These are phyloP conservation scores for Symbiodinium pilosum DNA, from an alignment of 73 alveolate genomes.

Conservation along the genomic window DNA sequence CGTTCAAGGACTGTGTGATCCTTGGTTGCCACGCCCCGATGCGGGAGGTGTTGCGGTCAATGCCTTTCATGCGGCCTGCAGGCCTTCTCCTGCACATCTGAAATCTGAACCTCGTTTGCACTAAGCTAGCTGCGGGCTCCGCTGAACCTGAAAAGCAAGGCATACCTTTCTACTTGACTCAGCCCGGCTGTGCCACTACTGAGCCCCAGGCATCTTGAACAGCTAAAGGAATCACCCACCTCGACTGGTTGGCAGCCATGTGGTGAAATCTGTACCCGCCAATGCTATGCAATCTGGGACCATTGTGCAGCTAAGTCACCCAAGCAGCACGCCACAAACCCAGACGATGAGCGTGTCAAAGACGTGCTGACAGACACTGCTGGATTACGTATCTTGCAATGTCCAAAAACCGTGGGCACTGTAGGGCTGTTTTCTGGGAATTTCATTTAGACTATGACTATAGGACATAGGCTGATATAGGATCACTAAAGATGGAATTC, in stretches of 20 bases:
- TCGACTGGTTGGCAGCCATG: background rate
- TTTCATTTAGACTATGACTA: too few relatives aligned
- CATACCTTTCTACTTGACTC: background rate
- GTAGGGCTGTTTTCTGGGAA: background rate
- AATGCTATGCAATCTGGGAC: too few relatives aligned
- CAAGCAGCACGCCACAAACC: constrained; percentile 50
- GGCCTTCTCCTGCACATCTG: too few relatives aligned
- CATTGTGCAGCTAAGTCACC: constrained; percentile 5
- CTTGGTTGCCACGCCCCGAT: background rate
- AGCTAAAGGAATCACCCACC: constrained; percentile 64
- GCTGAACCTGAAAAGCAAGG: background rate
- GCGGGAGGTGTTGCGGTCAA: background rate
- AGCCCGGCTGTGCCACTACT: background rate
- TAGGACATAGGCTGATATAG: too few relatives aligned
- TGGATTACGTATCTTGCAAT: background rate
- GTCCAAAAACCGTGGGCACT: background rate
- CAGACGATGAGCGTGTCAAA: constrained; percentile 66
- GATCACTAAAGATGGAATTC: too few relatives aligned
- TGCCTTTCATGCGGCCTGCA: too few relatives aligned
- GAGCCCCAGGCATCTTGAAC: background rate
- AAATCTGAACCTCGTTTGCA: too few relatives aligned
- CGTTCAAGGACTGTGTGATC: constrained; percentile 70
- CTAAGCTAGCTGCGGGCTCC: constrained; percentile 9
- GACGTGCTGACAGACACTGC: constrained; percentile 50
- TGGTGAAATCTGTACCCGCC: too few relatives aligned